phyloP scores from a whole-genome alignment of 2,329 filamentous ascomycete genomes.

The Phyllosticta capitalensis region DNA sequence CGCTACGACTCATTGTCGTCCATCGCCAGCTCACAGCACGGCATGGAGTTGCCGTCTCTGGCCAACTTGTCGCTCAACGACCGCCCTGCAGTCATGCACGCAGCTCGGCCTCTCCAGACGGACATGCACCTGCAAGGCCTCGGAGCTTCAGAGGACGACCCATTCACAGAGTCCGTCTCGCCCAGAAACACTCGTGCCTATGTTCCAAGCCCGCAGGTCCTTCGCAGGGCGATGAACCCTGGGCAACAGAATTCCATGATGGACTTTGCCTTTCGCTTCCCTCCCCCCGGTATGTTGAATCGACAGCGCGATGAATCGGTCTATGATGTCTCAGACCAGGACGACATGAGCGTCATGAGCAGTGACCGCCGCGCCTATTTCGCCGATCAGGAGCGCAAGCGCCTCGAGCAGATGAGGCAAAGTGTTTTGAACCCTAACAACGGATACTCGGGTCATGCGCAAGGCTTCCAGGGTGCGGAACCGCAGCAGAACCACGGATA shows the following conservation, averaged over 20 bases:
- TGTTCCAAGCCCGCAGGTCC: background rate
- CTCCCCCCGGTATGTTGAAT: background rate
- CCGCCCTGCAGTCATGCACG: background rate
- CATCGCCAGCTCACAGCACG: background rate
- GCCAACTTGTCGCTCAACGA: background rate
- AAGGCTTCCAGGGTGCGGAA: background rate
- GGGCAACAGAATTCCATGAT: background rate
- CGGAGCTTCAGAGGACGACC: constrained; percentile 3
- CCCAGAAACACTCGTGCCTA: background rate
- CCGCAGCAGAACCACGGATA: background rate
- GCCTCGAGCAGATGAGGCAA: constrained; percentile 7
- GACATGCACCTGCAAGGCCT: background rate
- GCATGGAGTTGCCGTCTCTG: background rate
- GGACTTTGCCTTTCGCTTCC: constrained; percentile 7
- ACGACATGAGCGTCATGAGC: background rate
- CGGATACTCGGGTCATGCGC: background rate
- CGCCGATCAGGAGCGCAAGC: constrained; percentile 10
- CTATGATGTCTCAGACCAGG: background rate
- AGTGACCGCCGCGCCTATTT: constrained; percentile 3
- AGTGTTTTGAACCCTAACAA: background rate
- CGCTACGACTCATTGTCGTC: constrained; percentile 6
- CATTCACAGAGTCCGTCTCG: constrained; percentile 3
- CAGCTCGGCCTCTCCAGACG: background rate
- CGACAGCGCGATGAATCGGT: background rate
- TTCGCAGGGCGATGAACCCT: background rate